Conservation (phyloP, 1,284 basidiomycete species). For the Boletus semigastroideus region DNA sequence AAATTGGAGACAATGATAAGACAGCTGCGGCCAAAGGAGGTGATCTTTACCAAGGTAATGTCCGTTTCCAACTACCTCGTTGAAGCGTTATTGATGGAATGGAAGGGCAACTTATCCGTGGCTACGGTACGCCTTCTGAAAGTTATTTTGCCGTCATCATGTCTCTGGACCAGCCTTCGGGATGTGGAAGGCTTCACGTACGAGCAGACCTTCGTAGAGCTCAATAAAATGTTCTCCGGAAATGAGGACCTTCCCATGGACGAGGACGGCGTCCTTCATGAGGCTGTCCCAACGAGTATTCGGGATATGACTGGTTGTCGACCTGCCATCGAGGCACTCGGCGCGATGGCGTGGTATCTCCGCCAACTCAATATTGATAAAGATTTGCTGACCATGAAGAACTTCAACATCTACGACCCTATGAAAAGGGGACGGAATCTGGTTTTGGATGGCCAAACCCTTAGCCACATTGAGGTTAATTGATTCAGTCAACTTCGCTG, state of each 20-base stretch:
- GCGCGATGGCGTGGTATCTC: slow-evolving; percentile 91
- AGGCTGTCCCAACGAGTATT: slow-evolving; percentile 72
- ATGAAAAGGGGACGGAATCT: slow-evolving; percentile 84
- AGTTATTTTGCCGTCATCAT: slow-evolving; percentile 72
- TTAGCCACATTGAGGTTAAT: slow-evolving; percentile 87
- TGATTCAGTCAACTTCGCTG: not conserved
- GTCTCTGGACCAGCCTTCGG: slow-evolving; percentile 86
- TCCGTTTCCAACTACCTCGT: not conserved
- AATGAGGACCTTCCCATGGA: slow-evolving; percentile 47
- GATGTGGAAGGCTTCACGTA: slow-evolving; percentile 79
- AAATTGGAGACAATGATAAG: slow-evolving; percentile 93
- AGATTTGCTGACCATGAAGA: slow-evolving; percentile 89
- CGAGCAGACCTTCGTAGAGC: slow-evolving; percentile 68
- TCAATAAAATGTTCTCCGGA: slow-evolving; percentile 68
- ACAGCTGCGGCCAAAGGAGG: slow-evolving; percentile 90
- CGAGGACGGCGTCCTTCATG: slow-evolving; percentile 42
- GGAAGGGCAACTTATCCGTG: slow-evolving; percentile 80
- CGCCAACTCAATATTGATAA: slow-evolving; percentile 92
- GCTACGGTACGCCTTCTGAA: slow-evolving; percentile 81
- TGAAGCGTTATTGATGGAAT: slow-evolving; percentile 3
- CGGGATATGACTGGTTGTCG: slow-evolving; percentile 65
- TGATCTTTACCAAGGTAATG: slow-evolving; percentile 86
- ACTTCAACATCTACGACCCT: slow-evolving; percentile 96
- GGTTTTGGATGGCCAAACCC: slow-evolving; percentile 88
- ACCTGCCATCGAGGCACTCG: slow-evolving; percentile 79